A percentile compares a stretch with the other conserved stretches of the same genome.
These are phyloP conservation scores for Schizonepeta tenuifolia DNA, from an alignment of 257 asterid genomes.

Conservation along the genomic window DNA sequence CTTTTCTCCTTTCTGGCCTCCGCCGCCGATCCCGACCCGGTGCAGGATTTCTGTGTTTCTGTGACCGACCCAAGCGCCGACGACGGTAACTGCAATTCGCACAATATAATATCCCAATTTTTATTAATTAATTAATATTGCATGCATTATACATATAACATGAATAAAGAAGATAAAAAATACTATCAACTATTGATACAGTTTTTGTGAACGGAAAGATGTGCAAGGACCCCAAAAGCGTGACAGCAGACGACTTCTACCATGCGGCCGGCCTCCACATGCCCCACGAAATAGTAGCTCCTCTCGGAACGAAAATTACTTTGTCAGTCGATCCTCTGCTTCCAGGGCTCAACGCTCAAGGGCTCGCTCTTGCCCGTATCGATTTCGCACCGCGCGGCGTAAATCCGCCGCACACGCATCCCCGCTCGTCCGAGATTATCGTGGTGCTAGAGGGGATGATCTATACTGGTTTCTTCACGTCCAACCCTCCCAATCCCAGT, in stretches of 20 bases:
- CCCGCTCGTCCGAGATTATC: slow-evolving; percentile 41
- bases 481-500: slow-evolving; percentile 29
- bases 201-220: slow-evolving; percentile 36
- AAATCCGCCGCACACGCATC: slow-evolving; percentile 45
- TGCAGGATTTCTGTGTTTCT: background rate
- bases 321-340: slow-evolving; percentile 29
- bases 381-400: slow-evolving; percentile 39
- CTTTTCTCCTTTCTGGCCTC: background rate
- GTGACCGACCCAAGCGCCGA: background rate
- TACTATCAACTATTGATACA: background rate
- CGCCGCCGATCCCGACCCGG: background rate
- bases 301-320: slow-evolving; percentile 24
- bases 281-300: slow-evolving; percentile 19
- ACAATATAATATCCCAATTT: too few species aligned
- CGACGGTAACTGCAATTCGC: background rate
- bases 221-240: slow-evolving; percentile 25
- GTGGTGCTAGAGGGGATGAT: slow-evolving; percentile 37
- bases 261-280: slow-evolving; percentile 28
- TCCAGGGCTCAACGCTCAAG: slow-evolving; percentile 46
- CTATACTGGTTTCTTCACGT: slow-evolving; percentile 38
- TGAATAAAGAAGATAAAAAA: too few species aligned
- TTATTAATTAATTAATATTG: too few species aligned
- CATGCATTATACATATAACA: too few species aligned
- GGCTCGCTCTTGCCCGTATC: slow-evolving; percentile 31
- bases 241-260: slow-evolving; percentile 32